Conservation (phyloP, 768 basidiomycete species). For the Cystobasidium ongulense region DNA sequence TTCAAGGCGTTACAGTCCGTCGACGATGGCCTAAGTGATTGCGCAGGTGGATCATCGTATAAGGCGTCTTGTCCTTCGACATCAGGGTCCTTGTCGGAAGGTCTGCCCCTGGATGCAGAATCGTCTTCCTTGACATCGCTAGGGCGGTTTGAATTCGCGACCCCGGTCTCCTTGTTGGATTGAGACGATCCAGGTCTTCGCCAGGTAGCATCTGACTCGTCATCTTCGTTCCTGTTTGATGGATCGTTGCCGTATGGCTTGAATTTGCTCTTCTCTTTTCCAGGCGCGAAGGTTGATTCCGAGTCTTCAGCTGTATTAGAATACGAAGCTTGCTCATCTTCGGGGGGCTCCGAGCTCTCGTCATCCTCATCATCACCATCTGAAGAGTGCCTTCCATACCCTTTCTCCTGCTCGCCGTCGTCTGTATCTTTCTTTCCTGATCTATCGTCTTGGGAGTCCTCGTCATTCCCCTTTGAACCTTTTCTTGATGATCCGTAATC, state of each 20-base stretch:
- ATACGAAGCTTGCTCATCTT: background rate
- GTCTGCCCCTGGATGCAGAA: too few species aligned
- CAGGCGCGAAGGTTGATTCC: too few species aligned
- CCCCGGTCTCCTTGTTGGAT: background rate
- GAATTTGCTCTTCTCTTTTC: background rate
- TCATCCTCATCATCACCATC: background rate
- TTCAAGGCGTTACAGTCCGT: slow-evolving; percentile 33
- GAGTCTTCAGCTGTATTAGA: background rate
- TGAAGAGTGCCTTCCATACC: background rate
- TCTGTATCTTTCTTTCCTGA: background rate
- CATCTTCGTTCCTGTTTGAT: background rate
- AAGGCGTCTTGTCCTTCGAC: background rate
- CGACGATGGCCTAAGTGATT: background rate
- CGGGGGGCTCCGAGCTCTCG: background rate
- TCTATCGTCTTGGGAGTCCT: background rate
- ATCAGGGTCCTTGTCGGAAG: too few species aligned
- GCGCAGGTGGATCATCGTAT: background rate
- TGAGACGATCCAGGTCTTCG: background rate
- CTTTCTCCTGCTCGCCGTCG: background rate
- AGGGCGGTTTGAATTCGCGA: too few species aligned
- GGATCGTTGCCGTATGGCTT: background rate
- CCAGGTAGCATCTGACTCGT: background rate
- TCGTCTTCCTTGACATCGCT: too few species aligned
- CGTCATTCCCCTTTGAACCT: background rate
- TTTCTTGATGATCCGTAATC: background rate